Evolutionary conservation across 768 basidiomycete species (phyloP), one percentile per base, ranked within the genome.

Genomic region (Phylloporus rhodoxanthus): DNA sequence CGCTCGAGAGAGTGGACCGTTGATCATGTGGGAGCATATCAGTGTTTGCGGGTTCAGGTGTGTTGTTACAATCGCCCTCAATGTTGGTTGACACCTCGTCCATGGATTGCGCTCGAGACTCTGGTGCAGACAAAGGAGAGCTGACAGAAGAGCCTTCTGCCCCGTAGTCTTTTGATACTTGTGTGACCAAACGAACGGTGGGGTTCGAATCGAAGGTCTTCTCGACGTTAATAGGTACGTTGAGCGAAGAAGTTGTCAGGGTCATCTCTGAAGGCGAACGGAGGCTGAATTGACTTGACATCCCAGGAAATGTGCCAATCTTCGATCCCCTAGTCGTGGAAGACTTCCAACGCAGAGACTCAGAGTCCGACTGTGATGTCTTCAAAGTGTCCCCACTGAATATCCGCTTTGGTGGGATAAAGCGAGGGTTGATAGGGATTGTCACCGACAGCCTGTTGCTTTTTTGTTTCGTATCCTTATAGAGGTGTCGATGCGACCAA

Each of bases 401-500:
- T 29, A 58, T 55, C 17, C 61, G 63, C 21, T 48, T 61, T 20
- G 60, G 54, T 10, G 63, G 45, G 25, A 67, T 53, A 37, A 67
- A 61, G 23, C 61, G 67, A 21, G 63, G 40, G 42, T 63, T 51
- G 26, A 63, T 61, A 21, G 63, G 61, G 47, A 70, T 54, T 60
- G 67, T 62, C 46, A 69, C 61, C 15, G 72, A 64, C 2, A 72
- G 47, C 33, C 63, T 69, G 33, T 65, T 59, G 48, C 76, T 79
- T 53, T 72, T 74, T 55, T 73, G 72, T 58, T 75, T 71, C 11
- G 63, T 60, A 39, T 76, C 78, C 15, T 70, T 66, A 62, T 79
- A 82, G 29, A 81, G 65, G 54, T 78, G 68, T 48, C 68, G 69
- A 60, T 81, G 80, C 4, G 79, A 78, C 71, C 74, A 79, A 11